Conservation (phyloP, 345 rosid genomes). For the Moricandia arvensis region DNA sequence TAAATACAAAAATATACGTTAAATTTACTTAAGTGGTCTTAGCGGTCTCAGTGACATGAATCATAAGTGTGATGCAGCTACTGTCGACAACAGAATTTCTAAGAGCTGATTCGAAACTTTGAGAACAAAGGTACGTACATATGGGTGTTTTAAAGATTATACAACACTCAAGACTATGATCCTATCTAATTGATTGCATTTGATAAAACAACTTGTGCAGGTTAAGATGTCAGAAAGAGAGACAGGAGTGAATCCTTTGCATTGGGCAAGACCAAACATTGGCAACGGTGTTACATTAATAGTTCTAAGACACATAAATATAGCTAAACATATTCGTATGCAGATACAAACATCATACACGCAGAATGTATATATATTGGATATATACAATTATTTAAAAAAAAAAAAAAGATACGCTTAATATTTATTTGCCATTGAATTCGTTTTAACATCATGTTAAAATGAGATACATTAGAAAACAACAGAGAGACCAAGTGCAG, state of each 20-base stretch:
- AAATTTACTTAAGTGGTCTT: too few species aligned
- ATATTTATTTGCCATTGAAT: background rate
- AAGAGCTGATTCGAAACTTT: conserved; percentile 89
- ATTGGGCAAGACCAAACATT: conserved; percentile 40
- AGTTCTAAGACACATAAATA: too few species aligned
- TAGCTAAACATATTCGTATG: background rate
- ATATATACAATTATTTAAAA: too few species aligned
- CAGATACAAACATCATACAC: background rate
- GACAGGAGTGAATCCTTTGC: conserved; percentile 71
- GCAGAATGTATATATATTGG: too few species aligned
- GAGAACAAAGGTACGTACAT: conserved; percentile 62
- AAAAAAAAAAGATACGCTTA: background rate
- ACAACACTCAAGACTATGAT: background rate
- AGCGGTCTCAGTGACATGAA: too few species aligned
- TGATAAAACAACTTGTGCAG: conserved; percentile 43
- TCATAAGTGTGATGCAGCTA: background rate
- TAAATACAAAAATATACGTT: too few species aligned
- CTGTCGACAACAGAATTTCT: conserved; percentile 68
- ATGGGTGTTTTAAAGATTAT: background rate
- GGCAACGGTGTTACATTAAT: too few species aligned
- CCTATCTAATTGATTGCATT: background rate
- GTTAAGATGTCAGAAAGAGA: conserved; percentile 92
- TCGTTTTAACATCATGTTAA: background rate
- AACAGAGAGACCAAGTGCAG: conserved; percentile 43
- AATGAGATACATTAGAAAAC: conserved; percentile 29